phyloP scores from a whole-genome alignment of 306 rosid species.

The Acacia confusa region DNA sequence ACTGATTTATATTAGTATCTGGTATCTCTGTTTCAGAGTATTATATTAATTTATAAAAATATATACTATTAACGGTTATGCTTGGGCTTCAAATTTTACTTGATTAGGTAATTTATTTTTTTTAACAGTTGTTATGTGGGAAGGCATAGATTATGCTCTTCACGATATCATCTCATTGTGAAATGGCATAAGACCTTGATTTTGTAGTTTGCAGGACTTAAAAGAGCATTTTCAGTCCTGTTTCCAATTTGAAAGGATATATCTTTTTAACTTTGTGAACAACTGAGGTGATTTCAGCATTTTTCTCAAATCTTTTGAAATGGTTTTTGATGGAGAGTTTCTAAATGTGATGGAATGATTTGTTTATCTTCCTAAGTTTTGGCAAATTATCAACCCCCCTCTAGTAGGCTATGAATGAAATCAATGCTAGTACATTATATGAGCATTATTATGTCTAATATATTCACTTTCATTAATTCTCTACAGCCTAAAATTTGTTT shows the following conservation, averaged over 20 bases:
- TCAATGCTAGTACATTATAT: too few species aligned
- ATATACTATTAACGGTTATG: not conserved
- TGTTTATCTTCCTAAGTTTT: not conserved
- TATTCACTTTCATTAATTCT: too few species aligned
- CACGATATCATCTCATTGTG: not conserved
- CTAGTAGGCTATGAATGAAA: too few species aligned
- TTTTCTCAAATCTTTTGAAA: not conserved
- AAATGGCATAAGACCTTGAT: not conserved
- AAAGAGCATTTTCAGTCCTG: not conserved
- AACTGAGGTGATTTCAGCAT: not conserved
- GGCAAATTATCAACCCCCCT: not conserved
- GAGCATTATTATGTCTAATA: too few species aligned
- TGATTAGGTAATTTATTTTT: not conserved
- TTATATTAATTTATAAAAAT: not conserved
- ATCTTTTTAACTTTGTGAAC: not conserved
- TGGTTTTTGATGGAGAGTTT: not conserved
- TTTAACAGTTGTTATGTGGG: not conserved
- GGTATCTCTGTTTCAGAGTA: not conserved
- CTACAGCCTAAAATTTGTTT: too few species aligned
- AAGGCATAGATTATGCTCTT: not conserved
- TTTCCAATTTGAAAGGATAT: not conserved
- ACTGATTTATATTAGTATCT: slow-evolving; percentile 16
- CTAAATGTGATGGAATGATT: not conserved
- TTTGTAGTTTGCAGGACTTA: not conserved
- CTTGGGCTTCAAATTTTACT: slow-evolving; percentile 19